These are phyloP conservation scores for Boletus rufocinnamomeus DNA, from an alignment of 768 basidiomycete species.

Conservation along the genomic window DNA sequence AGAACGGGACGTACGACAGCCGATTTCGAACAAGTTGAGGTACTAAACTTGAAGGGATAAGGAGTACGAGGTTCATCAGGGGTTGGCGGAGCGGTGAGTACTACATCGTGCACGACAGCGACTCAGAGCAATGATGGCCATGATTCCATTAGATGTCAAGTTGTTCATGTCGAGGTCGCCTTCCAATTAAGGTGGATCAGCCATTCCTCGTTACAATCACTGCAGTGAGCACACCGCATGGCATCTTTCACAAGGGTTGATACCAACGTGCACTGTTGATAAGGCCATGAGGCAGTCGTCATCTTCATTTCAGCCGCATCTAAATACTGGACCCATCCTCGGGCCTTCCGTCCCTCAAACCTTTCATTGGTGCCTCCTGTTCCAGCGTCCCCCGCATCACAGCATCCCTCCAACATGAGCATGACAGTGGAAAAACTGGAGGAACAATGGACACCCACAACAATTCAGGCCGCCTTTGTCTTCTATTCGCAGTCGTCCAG, in stretches of 20 bases:
- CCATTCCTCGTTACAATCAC: no score
- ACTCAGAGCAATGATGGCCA: slow-evolving; percentile 29
- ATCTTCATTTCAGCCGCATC: neutral
- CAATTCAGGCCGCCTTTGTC: slow-evolving; percentile 10
- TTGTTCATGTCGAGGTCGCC: neutral
- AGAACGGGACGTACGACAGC: slow-evolving; percentile 66
- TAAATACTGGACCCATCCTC: neutral
- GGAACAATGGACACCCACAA: slow-evolving; percentile 20
- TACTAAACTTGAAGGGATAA: slow-evolving; percentile 34
- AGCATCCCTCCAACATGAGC: neutral
- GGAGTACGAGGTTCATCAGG: slow-evolving; percentile 14
- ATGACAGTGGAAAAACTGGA: slow-evolving; percentile 6
- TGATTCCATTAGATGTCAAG: slow-evolving; percentile 6
- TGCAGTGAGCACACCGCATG: no score
- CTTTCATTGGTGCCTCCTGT: no score
- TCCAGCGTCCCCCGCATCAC: neutral
- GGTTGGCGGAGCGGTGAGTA: slow-evolving; percentile 24
- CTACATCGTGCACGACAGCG: slow-evolving; percentile 30
- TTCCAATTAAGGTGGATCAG: no score
- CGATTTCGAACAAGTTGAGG: slow-evolving; percentile 82
- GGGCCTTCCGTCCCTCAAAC: neutral
- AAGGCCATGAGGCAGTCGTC: slow-evolving; percentile 1
- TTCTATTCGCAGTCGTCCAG: neutral
- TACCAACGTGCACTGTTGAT: no score
- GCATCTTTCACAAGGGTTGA: no score